Base-by-base conservation (phyloP, 371 early-diverging fungal species). In the Mortierella sp. region DNA sequence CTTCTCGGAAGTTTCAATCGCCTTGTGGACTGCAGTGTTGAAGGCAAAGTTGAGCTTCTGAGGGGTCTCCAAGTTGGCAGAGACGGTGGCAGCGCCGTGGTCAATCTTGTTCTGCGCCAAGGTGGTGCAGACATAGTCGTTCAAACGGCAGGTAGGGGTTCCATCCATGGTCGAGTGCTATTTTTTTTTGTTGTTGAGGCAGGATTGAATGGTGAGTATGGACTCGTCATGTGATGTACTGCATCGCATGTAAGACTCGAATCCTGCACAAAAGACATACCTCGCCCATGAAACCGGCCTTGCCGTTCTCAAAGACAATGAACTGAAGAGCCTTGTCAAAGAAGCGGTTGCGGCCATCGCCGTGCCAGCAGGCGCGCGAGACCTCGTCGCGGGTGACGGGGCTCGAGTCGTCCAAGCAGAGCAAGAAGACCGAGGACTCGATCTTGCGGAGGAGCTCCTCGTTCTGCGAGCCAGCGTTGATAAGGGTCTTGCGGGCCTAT, bases 111-210 rank as follows among this genome's bases (percentile, higher is more conserved):
- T 90, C 72, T 89, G 89, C 71, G 86, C 89, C 72, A 89, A 89
- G 79, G 88, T 90, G 77, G 82, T 81, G 69, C 80, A 84, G 31
- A 92, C 82, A 75, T 87, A 91, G 79, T 92, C 91, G 82, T 87
- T 90, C 90, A 98, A 88, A 69, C 97, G 94, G 82, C 91, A 89
- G 28, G 97, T 96, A 37, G 97, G 95, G 40, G 98, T 98, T 73
- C 96, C 99, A 82, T 99, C 99, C 98, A 98, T 98, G 90, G 95
- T 95, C 72, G 97, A 96, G 90, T 98, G 99, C 93, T 89, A 82
- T 11, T 28, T 43, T 43, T 43, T 43, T 43, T 43, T 8, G 16
- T 67, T 4, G 28, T 21, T 8, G 46, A 19, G 48, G 5, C 3
- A 13, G 26, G 44, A 44, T 69, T 46, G 46, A 64, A 40, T 6